A percentile compares a stretch with the other conserved stretches of the same genome.
These are phyloP conservation scores for Paecilomyces dactylethromorphus DNA, from an alignment of 2,329 filamentous ascomycete genomes.

Conservation along the genomic window DNA sequence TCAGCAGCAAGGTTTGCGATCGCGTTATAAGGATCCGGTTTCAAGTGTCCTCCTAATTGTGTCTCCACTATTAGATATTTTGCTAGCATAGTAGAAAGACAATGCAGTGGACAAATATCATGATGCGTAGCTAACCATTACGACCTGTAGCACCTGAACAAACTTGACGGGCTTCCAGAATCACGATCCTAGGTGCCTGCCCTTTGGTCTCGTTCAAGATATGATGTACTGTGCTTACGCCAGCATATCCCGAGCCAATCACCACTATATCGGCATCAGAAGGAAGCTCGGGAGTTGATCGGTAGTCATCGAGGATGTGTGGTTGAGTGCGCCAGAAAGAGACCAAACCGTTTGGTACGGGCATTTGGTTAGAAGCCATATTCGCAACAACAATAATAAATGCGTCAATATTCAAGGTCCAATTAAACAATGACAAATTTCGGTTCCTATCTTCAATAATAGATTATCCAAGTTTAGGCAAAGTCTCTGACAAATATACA, in stretches of 20 bases:
- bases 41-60: slow-evolving; percentile 33
- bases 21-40: slow-evolving; percentile 36
- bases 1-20: slow-evolving; percentile 23
- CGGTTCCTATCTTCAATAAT: neutral
- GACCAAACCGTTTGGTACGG: slow-evolving; percentile 5
- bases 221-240: slow-evolving; percentile 39
- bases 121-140: slow-evolving; percentile 26
- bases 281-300: slow-evolving; percentile 35
- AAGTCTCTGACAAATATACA: neutral
- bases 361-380: neutral
- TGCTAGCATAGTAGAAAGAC: neutral
- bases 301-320: slow-evolving; percentile 33
- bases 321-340: slow-evolving; percentile 38
- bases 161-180: slow-evolving; percentile 35
- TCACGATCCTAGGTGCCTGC: slow-evolving; percentile 22
- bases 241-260: slow-evolving; percentile 44
- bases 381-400: neutral
- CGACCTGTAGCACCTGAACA: slow-evolving; percentile 41
- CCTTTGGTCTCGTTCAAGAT: slow-evolving; percentile 19
- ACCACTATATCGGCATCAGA: slow-evolving; percentile 39
- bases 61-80: neutral
- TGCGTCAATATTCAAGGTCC: neutral
- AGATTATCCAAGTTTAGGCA: neutral
- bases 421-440: neutral
- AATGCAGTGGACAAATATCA: neutral